Conservation (phyloP, 495 filamentous ascomycete species). For the Rusavskia elegans region DNA sequence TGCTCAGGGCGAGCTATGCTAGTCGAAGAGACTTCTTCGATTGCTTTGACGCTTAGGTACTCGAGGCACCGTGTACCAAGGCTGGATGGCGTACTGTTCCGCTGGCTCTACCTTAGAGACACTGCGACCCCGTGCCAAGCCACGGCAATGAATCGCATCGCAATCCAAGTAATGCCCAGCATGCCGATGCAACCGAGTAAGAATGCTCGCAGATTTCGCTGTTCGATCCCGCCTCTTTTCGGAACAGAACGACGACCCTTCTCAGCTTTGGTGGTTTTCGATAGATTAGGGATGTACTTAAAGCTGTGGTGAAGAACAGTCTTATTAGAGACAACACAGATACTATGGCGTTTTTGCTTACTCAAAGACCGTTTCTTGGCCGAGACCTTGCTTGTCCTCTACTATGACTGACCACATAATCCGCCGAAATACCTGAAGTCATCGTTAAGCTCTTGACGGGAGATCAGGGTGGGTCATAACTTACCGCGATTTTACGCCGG, state of each 20-base stretch:
- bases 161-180: not conserved
- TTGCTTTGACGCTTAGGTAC: too few relatives aligned
- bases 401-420: slow-evolving; percentile 38
- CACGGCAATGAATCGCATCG: not conserved
- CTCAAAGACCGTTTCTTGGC: slow-evolving; percentile 39
- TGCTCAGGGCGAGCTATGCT: too few relatives aligned
- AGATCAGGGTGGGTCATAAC: not conserved
- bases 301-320: slow-evolving; percentile 23
- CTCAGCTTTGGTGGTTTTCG: slow-evolving; percentile 6
- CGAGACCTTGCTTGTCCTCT: slow-evolving; percentile 38
- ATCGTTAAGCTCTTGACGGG: too few relatives aligned
- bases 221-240: not conserved
- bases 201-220: slow-evolving; percentile 6
- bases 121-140: not conserved
- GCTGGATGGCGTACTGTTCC: too few relatives aligned
- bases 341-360: too few relatives aligned
- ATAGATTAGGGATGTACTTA: slow-evolving; percentile 43
- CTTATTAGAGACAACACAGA: too few relatives aligned
- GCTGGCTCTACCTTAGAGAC: too few relatives aligned
- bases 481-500: slow-evolving; percentile 34
- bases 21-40: too few relatives aligned
- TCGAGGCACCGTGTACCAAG: too few relatives aligned
- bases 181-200: not conserved
- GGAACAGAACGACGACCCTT: not conserved
- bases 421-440: slow-evolving; percentile 26